Evolutionary conservation across 1,284 basidiomycete species (phyloP).

Genomic region (Malassezia globosa): DNA sequence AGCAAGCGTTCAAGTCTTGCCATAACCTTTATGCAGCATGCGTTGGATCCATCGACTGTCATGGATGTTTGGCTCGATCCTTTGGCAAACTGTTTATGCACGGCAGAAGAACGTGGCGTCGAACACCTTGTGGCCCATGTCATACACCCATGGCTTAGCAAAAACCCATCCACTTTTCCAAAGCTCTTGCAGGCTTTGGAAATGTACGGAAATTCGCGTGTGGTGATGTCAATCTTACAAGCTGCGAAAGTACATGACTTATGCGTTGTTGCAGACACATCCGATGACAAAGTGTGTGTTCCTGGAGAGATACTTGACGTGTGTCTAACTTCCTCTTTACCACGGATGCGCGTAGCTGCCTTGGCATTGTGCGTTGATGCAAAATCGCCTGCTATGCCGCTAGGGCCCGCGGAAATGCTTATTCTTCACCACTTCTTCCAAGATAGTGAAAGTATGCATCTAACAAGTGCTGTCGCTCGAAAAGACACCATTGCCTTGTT

Average conservation of each 20-base stretch:
- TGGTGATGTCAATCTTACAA: constrained; percentile 6
- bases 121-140: constrained; percentile 15
- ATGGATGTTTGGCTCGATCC: not conserved
- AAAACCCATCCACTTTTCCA: not conserved
- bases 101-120: constrained; percentile 5
- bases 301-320: constrained; percentile 21
- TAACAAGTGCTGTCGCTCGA: constrained; percentile 27
- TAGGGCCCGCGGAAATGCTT: constrained; percentile 20
- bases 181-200: not conserved
- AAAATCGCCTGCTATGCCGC: constrained; percentile 25
- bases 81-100: not conserved
- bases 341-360: constrained; percentile 30
- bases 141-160: constrained; percentile 12
- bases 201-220: not conserved
- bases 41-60: too few relatives aligned
- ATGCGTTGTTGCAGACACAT: not conserved
- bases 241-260: constrained; percentile 11
- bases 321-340: constrained; percentile 23
- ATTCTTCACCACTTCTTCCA: constrained; percentile 26
- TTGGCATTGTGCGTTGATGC: constrained; percentile 29
- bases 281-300: constrained; percentile 12
- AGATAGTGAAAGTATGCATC: constrained; percentile 21
- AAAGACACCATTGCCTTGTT: constrained; percentile 31
- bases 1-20: constrained; percentile 12
- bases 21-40: constrained; percentile 3